Evolutionary conservation across 2,329 filamentous ascomycete species (phyloP), one percentile per base, ranked within the genome.

Genomic region (Harringtonia aguacate): DNA sequence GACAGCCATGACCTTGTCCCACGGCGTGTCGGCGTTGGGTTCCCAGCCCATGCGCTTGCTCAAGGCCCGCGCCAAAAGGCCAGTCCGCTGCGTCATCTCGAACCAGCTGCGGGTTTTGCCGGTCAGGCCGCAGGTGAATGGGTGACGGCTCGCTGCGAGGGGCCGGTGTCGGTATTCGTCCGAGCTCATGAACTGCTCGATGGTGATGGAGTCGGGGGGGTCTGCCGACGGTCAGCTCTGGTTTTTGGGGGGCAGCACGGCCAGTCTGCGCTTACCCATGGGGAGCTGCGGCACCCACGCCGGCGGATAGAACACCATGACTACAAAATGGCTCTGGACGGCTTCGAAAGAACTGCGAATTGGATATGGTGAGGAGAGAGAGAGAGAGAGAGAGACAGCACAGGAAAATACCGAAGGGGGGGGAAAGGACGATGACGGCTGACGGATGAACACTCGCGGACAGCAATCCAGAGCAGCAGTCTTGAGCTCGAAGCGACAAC

Each of bases 121-220:
- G 5, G 53, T 51, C 10, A 56, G 44, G 37, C 53, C 53, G 38
- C 55, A 56, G 21, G 52, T 55, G 48, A 50, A 56, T 13, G 53
- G 53, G 27, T 53, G 49, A 36, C 47, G 46, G 18, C 86, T 81
- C 48, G 75, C 68, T 28, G 72, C 69, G 10, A 84, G 62, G 10
- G 84, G 71, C 41, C 67, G 62, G 38, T 86, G 77, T 30, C 84
- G 85, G 55, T 86, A 75, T 37, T 71, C 64, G 53, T 90, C 85
- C 53, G 80, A 75, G 48, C 80, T 74, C 67, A 94, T 80, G 61
- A 94, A 94, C 41, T 90, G 78, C 51, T 73, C 73, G 46, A 94
- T 72, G 6, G 86, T 72, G 52, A 94, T 72, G 27, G 77, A 77
- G 60, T 92, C 86, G 15, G 86, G 86, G 10, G 81, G 69, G 29